These are phyloP conservation scores for Hymenotorrendiella dingleyae DNA, from an alignment of 2,329 filamentous ascomycete species.

Conservation along the genomic window DNA sequence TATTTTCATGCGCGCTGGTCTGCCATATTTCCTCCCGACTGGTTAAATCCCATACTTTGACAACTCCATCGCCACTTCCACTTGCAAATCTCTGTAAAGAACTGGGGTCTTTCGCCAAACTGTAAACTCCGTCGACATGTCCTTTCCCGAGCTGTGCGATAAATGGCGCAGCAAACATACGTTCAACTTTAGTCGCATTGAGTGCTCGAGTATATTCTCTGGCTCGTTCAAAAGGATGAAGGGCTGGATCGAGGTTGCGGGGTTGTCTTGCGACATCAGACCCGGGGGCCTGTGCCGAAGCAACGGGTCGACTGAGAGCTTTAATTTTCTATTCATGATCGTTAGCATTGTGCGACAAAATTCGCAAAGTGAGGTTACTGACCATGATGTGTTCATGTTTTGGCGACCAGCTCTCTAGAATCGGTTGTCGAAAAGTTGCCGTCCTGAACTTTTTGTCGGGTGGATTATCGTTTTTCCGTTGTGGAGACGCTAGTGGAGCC, in stretches of 20 bases:
- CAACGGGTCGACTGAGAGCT: constrained; percentile 59
- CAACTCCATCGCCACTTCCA: constrained; percentile 83
- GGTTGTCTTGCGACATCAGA: constrained; percentile 59
- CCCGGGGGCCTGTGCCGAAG: constrained; percentile 60
- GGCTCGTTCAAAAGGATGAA: constrained; percentile 87
- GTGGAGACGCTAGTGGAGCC: too few species aligned
- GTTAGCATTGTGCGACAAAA: constrained; percentile 1
- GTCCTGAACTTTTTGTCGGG: too few species aligned
- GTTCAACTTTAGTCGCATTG: constrained; percentile 86
- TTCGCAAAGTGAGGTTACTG: constrained; percentile 12
- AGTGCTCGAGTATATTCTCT: constrained; percentile 75
- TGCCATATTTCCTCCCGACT: constrained; percentile 70
- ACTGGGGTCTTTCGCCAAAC: constrained; percentile 72
- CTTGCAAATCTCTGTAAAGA: constrained; percentile 71
- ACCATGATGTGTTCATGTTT: constrained; percentile 26
- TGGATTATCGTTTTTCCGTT: constrained; percentile 21
- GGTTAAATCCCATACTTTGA: constrained; percentile 87
- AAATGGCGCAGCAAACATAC: constrained; percentile 85
- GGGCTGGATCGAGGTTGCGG: constrained; percentile 72
- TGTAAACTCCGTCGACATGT: constrained; percentile 87
- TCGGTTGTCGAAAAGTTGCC: constrained; percentile 10
- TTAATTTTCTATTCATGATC: constrained; percentile 47
- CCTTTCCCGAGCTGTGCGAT: constrained; percentile 80
- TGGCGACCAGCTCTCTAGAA: constrained; percentile 14
- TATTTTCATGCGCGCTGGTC: constrained; percentile 80